Evolutionary conservation across 805 yeast species (phyloP).

Genomic region (Monosporozyma aerobia): DNA sequence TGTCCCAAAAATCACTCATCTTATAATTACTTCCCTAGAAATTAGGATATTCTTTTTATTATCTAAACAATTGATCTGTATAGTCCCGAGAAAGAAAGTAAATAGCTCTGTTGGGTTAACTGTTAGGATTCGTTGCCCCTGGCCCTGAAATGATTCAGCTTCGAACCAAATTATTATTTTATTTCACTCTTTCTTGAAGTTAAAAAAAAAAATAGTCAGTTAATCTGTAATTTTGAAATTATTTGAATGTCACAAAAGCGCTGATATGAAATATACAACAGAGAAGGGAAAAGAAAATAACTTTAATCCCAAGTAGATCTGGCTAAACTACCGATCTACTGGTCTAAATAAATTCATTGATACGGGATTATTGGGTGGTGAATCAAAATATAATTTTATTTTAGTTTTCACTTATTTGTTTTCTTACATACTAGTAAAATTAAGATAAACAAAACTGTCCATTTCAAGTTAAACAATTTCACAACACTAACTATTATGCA

Average conservation of each 20-base stretch:
- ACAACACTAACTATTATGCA: too few relatives aligned
- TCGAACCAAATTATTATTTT: not conserved
- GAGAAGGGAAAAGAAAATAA: not conserved
- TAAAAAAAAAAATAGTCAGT: not conserved
- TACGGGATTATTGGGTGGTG: too few relatives aligned
- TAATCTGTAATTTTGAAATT: not conserved
- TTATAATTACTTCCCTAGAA: not conserved
- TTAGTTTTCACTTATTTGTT: too few relatives aligned
- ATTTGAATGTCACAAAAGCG: not conserved
- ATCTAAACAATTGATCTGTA: not conserved
- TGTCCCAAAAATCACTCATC: conserved; percentile 34
- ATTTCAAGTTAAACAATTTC: too few relatives aligned
- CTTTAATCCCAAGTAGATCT: not conserved
- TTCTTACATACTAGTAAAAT: too few relatives aligned
- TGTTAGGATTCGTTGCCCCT: not conserved
- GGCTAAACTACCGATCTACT: too few relatives aligned
- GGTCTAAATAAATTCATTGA: too few relatives aligned
- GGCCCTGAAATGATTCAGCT: not conserved
- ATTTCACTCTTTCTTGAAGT: not conserved
- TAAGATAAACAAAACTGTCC: too few relatives aligned
- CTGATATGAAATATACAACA: not conserved
- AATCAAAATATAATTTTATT: too few relatives aligned
- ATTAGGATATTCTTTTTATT: not conserved
- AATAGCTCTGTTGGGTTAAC: not conserved
- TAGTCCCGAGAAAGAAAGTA: not conserved